Conservation (phyloP, 1,139 yeast species). For the Geotrichum citri-aurantii region DNA sequence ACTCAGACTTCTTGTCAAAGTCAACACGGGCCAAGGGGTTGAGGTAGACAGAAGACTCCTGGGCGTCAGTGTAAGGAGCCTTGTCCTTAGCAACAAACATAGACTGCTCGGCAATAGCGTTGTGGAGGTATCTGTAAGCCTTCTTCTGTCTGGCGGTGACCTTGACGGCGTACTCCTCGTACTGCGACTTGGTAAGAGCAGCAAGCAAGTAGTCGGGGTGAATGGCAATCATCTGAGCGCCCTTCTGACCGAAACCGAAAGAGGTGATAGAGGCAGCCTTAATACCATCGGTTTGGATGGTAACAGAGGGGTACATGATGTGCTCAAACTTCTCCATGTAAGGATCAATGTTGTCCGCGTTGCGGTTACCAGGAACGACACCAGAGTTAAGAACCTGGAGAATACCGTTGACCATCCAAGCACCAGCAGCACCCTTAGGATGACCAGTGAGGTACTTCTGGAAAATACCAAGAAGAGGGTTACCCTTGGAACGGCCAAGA, state of each 20-base stretch:
- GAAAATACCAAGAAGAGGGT: conserved; percentile 96
- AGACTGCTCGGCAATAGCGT: conserved; percentile 85
- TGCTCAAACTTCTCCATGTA: conserved; percentile 75
- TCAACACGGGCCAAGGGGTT: conserved; percentile 90
- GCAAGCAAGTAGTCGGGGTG: conserved; percentile 93
- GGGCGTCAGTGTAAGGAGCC: conserved; percentile 84
- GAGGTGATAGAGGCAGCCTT: conserved; percentile 97
- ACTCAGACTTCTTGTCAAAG: conserved; percentile 45
- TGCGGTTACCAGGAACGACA: conserved; percentile 96
- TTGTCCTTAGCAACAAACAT: conserved; percentile 90
- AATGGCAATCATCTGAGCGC: conserved; percentile 89
- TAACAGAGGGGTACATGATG: conserved; percentile 89
- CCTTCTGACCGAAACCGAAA: conserved; percentile 99
- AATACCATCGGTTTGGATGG: conserved; percentile 91
- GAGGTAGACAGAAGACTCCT: conserved; percentile 85
- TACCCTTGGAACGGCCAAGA: conserved; percentile 95
- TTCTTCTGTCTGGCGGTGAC: conserved; percentile 78
- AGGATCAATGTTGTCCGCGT: conserved; percentile 93
- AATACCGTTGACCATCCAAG: conserved; percentile 99
- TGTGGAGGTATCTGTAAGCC: conserved; percentile 94
- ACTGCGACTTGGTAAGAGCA: conserved; percentile 63
- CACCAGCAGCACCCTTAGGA: conserved; percentile 99
- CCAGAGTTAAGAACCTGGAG: conserved; percentile 89
- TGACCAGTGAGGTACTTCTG: conserved; percentile 98
- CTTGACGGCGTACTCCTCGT: conserved; percentile 62